These are phyloP conservation scores for Ceratocystis albifundus DNA, from an alignment of 2,329 filamentous ascomycete genomes.

Conservation along the genomic window DNA sequence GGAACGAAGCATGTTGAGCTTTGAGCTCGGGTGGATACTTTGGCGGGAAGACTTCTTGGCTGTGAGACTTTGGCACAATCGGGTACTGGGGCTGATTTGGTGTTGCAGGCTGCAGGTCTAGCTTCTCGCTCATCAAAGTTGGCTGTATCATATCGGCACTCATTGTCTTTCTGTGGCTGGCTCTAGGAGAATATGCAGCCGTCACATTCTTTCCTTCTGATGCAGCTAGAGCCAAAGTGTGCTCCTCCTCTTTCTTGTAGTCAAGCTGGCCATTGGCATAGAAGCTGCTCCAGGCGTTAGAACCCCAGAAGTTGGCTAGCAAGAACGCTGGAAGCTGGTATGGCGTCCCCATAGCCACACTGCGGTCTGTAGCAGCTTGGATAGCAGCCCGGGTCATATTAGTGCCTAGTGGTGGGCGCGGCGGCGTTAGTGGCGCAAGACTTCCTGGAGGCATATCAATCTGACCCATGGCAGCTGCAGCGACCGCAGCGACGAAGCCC, in stretches of 20 bases:
- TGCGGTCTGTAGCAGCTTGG: slow-evolving; percentile 64
- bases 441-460: slow-evolving; percentile 45
- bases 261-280: slow-evolving; percentile 27
- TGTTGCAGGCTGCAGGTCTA: not conserved
- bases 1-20: slow-evolving; percentile 85
- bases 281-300: slow-evolving; percentile 55
- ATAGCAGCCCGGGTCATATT: slow-evolving; percentile 80
- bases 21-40: slow-evolving; percentile 73
- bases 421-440: slow-evolving; percentile 71
- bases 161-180: slow-evolving; percentile 24
- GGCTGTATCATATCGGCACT: slow-evolving; percentile 19
- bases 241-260: slow-evolving; percentile 22
- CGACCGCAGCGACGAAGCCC: not conserved
- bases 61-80: slow-evolving; percentile 29
- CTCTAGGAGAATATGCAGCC: slow-evolving; percentile 7
- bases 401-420: slow-evolving; percentile 70
- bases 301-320: slow-evolving; percentile 90
- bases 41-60: slow-evolving; percentile 47
- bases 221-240: slow-evolving; percentile 17
- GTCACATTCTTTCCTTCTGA: slow-evolving; percentile 20
- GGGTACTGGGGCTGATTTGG: not conserved
- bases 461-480: slow-evolving; percentile 26
- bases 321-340: slow-evolving; percentile 71
- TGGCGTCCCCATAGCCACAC: slow-evolving; percentile 48
- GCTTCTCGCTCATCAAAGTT: slow-evolving; percentile 17